phyloP scores from a whole-genome alignment of 1,139 yeast species.

The Scheffersomyces quercinus region DNA sequence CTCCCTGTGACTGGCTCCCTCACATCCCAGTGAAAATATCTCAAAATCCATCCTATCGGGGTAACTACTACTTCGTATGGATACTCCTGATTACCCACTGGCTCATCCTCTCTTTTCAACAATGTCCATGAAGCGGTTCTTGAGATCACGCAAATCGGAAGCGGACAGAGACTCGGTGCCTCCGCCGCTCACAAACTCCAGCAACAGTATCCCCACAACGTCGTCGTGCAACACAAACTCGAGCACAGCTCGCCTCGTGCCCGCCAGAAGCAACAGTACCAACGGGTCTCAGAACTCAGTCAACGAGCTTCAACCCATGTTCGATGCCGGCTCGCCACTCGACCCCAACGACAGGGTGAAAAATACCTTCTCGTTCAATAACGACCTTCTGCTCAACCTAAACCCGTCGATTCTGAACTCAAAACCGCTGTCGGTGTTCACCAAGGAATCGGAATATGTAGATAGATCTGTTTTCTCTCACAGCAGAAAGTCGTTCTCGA shows the following conservation, averaged over 20 bases:
- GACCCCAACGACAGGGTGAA: conserved; percentile 6
- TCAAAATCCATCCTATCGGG: too few relatives aligned
- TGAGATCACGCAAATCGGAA: conserved; percentile 7
- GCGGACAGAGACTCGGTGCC: neutral
- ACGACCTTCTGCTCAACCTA: conserved; percentile 35
- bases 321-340: conserved; percentile 12
- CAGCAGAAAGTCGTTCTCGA: conserved; percentile 36
- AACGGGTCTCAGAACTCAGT: conserved; percentile 36
- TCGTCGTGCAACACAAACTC: neutral
- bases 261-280: conserved; percentile 26
- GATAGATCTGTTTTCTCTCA: conserved; percentile 39
- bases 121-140: conserved; percentile 11
- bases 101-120: too few relatives aligned
- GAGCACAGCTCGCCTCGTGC: conserved; percentile 6
- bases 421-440: conserved; percentile 24
- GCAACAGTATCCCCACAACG: neutral
- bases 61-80: too few relatives aligned
- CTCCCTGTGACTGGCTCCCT: too few relatives aligned
- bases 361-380: conserved; percentile 19
- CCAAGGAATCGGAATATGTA: conserved; percentile 26
- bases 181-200: too few relatives aligned
- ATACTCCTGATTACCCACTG: too few relatives aligned
- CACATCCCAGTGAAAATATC: too few relatives aligned
- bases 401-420: conserved; percentile 39
- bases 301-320: conserved; percentile 35